Percentiles rank a stretch among this genome's conserved stretches.
phyloP scores from a whole-genome alignment of 768 basidiomycete species.

The Neoboletus magnificus region DNA sequence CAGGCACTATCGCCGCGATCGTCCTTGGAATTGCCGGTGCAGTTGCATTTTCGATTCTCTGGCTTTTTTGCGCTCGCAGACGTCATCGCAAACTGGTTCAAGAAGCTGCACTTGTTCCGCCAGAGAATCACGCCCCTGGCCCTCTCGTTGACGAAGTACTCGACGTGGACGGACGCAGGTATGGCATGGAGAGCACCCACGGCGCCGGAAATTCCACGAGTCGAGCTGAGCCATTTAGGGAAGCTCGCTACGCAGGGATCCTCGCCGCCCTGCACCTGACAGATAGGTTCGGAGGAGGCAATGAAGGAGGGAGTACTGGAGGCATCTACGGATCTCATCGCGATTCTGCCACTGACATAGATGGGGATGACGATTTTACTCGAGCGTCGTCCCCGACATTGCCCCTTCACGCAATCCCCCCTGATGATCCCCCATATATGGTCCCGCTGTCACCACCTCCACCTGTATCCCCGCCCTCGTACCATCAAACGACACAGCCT shows the following conservation, averaged over 20 bases:
- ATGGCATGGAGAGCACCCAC: neutral
- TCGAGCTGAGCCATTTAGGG: conserved; percentile 6
- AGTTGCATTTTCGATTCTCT: conserved; percentile 25
- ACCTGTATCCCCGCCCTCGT: neutral
- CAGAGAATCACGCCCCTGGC: conserved; percentile 8
- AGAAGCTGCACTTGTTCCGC: conserved; percentile 14
- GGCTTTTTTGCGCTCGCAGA: conserved; percentile 33
- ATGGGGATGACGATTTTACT: conserved; percentile 6
- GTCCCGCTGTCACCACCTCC: conserved; percentile 28
- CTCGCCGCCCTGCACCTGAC: conserved; percentile 23
- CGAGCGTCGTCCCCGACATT: conserved; percentile 26
- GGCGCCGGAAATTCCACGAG: neutral
- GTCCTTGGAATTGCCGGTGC: conserved; percentile 26
- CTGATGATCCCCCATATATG: conserved; percentile 16
- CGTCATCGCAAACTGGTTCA: conserved; percentile 24
- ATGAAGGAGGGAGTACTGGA: conserved; percentile 28
- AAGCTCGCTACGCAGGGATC: conserved; percentile 28
- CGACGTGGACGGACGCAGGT: conserved; percentile 10
- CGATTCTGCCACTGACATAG: conserved; percentile 5
- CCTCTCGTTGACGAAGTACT: conserved; percentile 26
- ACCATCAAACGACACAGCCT: conserved; percentile 8
- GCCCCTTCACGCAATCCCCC: conserved; percentile 11
- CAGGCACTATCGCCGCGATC: conserved; percentile 24
- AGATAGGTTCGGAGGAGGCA: conserved; percentile 7
- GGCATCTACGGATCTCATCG: conserved; percentile 26